phyloP scores from a whole-genome alignment of 164 flowering plant species.

The Vitis labrusca region DNA sequence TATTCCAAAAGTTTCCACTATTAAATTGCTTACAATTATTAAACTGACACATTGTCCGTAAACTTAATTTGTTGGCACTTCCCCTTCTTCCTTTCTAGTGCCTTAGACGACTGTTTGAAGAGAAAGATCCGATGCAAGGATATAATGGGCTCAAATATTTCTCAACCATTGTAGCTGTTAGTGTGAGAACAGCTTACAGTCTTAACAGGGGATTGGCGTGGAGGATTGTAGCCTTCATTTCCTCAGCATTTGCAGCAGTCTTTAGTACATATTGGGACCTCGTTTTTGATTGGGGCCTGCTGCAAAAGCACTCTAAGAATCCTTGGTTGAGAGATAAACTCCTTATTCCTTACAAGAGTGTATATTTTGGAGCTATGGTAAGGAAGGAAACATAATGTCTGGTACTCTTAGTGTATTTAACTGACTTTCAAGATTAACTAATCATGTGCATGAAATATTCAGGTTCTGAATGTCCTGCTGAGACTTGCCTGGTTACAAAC shows the following conservation, averaged over 20 bases:
- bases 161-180: slow-evolving; percentile 41
- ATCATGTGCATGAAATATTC: slow-evolving; percentile 10
- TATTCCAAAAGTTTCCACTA: no score
- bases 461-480: slow-evolving; percentile 58
- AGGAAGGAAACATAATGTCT: slow-evolving; percentile 3
- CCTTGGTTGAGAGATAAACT: slow-evolving; percentile 57
- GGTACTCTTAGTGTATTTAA: no score
- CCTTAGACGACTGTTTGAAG: slow-evolving; percentile 40
- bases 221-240: slow-evolving; percentile 28
- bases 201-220: slow-evolving; percentile 19
- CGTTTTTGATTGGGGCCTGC: slow-evolving; percentile 58
- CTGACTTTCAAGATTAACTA: no score
- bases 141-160: slow-evolving; percentile 47
- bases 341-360: slow-evolving; percentile 31
- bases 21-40: no score
- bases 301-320: slow-evolving; percentile 35
- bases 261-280: slow-evolving; percentile 51
- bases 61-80: not conserved
- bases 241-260: slow-evolving; percentile 37
- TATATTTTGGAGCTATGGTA: slow-evolving; percentile 57
- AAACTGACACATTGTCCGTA: not conserved
- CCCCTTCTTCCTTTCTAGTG: slow-evolving; percentile 27
- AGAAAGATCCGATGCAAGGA: slow-evolving; percentile 42
- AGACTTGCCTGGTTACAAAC: slow-evolving; percentile 76
- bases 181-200: slow-evolving; percentile 37